Base-by-base conservation (phyloP, 768 basidiomycete genomes). In the Psilocybe subaeruginosa region DNA sequence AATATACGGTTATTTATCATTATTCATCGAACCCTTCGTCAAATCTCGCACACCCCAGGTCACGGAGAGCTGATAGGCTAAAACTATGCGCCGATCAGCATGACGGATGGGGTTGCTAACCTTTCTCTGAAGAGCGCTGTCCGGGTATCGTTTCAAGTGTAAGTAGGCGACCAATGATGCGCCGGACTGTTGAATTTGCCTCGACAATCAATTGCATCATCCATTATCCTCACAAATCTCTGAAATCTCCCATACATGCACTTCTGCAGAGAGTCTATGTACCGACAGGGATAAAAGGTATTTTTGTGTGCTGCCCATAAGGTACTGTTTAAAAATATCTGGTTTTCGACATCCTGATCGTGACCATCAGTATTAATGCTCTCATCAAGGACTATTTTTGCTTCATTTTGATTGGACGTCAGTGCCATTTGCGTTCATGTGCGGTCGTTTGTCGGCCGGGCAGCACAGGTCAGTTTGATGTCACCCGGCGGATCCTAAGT, bases 1-100 rank as follows among this genome's bases (percentile, higher is more conserved):
- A 63, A 66, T 64, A 54, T 45, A 46, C 54, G 53, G 57, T 61
- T 65, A 61, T 64, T 43, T 66, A 66, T 68, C 61, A 64, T 66
- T 64, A 66, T 66, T 64, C 53, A 39, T 39, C 46, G 53, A 37
- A 50, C 23, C 19, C 43, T 48, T 19, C 6, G 35, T 29, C 37
- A 17, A 33, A 48, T 9, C 17, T 14, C 17, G 8, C 29, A 33
- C 35, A 54, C n/a, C 4, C 33, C 46, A 57, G 31, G 33, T 46
- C 23, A 19, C 23, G 29, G 29, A 16, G 49, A 11, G 19, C 3
- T 5, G 47, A 49, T 12, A 29, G 29, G 30, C 8, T 14, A 14
- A 7, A 53, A 17, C n/a, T n/a, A n/a, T 5, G 16, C 51, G n/a
- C 30, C 31, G 51, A 35, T 17, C 49, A 16, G 14, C 49, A 27